Conservation (phyloP, 73 alveolate species). For the Tetrahymena malaccensis region DNA sequence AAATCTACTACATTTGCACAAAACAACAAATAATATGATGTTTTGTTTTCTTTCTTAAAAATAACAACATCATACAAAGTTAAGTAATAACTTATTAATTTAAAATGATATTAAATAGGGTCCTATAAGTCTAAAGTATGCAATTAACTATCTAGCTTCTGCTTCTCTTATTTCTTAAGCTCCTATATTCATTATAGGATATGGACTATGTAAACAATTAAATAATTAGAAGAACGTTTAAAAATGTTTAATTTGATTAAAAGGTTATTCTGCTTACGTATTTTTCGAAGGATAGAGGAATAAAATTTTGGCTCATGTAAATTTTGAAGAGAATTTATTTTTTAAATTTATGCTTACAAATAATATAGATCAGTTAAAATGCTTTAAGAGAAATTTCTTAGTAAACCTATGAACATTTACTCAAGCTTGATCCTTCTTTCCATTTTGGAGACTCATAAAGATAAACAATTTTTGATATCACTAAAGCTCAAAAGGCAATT, state of each 20-base stretch:
- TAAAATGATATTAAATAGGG: neutral
- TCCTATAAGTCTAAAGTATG: neutral
- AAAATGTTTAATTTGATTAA: neutral
- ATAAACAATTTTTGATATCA: constrained; percentile 1
- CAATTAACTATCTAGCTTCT: neutral
- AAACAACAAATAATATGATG: neutral
- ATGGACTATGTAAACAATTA: neutral
- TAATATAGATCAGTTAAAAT: neutral
- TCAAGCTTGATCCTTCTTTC: constrained; percentile 17
- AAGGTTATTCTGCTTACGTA: constrained; percentile 34
- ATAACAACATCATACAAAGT: neutral
- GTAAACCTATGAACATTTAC: constrained; percentile 21
- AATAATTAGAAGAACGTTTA: neutral
- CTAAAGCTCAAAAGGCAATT: constrained; percentile 15
- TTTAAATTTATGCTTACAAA: neutral
- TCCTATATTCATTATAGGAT: neutral
- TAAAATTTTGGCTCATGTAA: neutral
- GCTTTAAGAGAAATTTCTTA: constrained; percentile 27
- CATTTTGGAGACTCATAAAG: constrained; percentile 10
- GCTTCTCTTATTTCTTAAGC: neutral
- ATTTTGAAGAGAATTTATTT: neutral
- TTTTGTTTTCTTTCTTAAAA: neutral
- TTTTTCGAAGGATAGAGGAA: constrained; percentile 26
- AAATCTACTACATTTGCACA: neutral
- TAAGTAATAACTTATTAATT: neutral